These are phyloP conservation scores for Geoglossum cookeanum DNA, from an alignment of 2,329 filamentous ascomycete species.

Conservation along the genomic window DNA sequence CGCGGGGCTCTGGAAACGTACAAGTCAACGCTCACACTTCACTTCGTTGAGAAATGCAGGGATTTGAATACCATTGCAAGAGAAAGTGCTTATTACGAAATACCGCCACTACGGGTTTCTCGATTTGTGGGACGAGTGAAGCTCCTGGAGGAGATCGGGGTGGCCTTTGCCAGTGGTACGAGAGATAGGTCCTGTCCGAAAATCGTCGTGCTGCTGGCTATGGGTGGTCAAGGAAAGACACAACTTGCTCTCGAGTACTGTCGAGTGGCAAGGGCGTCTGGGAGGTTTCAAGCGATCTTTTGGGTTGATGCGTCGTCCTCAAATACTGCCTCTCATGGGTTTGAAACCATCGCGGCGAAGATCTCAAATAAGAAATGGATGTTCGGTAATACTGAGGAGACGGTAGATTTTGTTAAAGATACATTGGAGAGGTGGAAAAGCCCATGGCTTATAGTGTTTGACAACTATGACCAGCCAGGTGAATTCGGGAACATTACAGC, in stretches of 20 bases:
- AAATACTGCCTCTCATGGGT: background rate
- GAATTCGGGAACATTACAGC: background rate
- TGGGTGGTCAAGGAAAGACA: background rate
- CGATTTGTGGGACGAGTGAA: no score
- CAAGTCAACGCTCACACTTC: no score
- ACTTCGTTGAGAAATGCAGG: no score
- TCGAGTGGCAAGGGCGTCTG: background rate
- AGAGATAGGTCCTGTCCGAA: no score
- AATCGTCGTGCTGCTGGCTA: no score
- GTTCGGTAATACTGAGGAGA: background rate
- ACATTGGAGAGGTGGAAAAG: constrained; percentile 2
- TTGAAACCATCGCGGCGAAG: constrained; percentile 1
- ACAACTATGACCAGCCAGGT: constrained; percentile 5
- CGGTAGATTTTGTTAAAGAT: constrained; percentile 3
- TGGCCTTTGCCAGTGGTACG: no score
- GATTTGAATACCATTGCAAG: no score
- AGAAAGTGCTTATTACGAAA: no score
- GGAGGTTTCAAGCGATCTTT: constrained; percentile 3
- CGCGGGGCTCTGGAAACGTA: no score
- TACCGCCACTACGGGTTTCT: no score
- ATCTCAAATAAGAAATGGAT: background rate
- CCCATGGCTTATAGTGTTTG: constrained; percentile 5
- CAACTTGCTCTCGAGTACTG: constrained; percentile 3
- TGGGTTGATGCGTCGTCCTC: constrained; percentile 5
- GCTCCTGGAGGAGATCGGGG: no score